Conservation (phyloP, 73 alveolate species). For the Stentor roeselii region DNA sequence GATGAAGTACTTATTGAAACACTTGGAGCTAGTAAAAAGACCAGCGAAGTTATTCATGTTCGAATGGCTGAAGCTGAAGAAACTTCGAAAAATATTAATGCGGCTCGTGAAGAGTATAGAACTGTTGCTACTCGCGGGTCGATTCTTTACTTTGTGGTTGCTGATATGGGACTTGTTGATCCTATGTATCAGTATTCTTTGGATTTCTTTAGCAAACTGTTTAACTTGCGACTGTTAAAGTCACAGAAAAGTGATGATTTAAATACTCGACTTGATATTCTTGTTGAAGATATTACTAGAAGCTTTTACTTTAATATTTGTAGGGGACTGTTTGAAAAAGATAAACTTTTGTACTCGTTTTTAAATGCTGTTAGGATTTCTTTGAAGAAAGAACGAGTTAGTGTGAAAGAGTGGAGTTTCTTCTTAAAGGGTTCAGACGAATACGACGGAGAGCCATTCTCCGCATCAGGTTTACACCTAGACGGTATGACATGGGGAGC, state of each 20-base stretch:
- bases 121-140: conserved; percentile 98
- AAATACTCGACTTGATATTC: conserved; percentile 79
- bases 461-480: conserved; percentile 43
- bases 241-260: conserved; percentile 86
- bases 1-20: conserved; percentile 98
- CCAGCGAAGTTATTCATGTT: conserved; percentile 88
- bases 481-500: conserved; percentile 13
- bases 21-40: conserved; percentile 90
- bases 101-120: conserved; percentile 90
- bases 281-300: conserved; percentile 93
- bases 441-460: conserved; percentile 65
- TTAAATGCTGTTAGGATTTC: conserved; percentile 84
- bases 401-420: conserved; percentile 92
- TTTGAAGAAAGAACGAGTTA: conserved; percentile 63
- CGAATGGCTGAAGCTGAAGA: conserved; percentile 95
- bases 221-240: conserved; percentile 95
- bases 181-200: conserved; percentile 99
- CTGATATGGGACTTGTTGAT: conserved; percentile 89
- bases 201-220: conserved; percentile 97
- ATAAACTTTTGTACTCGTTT: conserved; percentile 91
- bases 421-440: conserved; percentile 89
- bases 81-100: conserved; percentile 92
- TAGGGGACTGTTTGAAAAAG: conserved; percentile 98
- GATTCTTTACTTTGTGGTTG: conserved; percentile 96
- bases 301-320: conserved; percentile 97